These are phyloP conservation scores for Dimargaris cristalligena DNA, from an alignment of 192 early-diverging fungal genomes.

Conservation along the genomic window DNA sequence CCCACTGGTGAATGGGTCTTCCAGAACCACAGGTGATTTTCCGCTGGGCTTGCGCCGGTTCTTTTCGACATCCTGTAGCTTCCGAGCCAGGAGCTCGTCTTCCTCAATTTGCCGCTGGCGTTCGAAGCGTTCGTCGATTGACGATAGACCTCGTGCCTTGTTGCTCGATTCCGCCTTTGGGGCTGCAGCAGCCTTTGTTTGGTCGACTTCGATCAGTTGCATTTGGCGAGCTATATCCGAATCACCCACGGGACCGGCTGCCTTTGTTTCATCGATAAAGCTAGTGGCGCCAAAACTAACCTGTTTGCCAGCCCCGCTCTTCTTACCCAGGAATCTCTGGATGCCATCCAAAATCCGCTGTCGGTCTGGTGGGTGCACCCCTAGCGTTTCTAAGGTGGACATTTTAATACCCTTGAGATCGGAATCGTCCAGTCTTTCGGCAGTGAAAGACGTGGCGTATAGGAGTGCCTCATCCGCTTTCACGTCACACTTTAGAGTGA, in stretches of 20 bases:
- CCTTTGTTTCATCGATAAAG: constrained; percentile 16
- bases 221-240: constrained; percentile 16
- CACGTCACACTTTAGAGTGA: constrained; percentile 60
- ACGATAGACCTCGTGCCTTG: constrained; percentile 28
- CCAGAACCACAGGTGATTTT: not conserved
- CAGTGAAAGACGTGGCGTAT: constrained; percentile 73
- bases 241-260: constrained; percentile 12
- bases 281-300: constrained; percentile 20
- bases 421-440: constrained; percentile 68
- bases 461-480: constrained; percentile 55
- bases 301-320: constrained; percentile 19
- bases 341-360: constrained; percentile 46
- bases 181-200: constrained; percentile 12
- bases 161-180: constrained; percentile 24
- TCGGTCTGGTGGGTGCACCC: constrained; percentile 74
- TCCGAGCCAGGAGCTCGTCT: constrained; percentile 68
- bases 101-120: constrained; percentile 42
- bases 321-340: constrained; percentile 27
- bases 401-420: constrained; percentile 59
- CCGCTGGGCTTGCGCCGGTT: constrained; percentile 12
- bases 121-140: constrained; percentile 22
- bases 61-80: constrained; percentile 58
- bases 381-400: constrained; percentile 55
- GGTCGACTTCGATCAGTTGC: constrained; percentile 20
- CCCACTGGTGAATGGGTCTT: not conserved